phyloP scores from a whole-genome alignment of 768 basidiomycete species.

The Fomitopsis pulvina region DNA sequence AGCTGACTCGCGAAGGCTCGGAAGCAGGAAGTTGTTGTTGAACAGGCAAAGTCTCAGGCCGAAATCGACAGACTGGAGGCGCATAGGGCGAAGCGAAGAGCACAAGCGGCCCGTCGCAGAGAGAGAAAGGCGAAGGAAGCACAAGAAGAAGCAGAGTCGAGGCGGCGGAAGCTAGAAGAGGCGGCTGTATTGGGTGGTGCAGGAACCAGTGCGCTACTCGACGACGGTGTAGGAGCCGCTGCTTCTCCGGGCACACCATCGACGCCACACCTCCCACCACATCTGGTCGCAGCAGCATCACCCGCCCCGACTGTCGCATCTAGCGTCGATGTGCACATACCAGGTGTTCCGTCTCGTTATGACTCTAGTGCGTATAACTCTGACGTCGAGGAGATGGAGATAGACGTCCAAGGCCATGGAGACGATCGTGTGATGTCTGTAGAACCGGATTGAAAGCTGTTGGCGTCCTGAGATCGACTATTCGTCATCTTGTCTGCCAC shows the following conservation, averaged over 20 bases:
- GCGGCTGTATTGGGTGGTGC: neutral
- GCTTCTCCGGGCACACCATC: neutral
- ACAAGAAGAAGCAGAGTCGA: slow-evolving; percentile 29
- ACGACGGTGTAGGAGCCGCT: neutral
- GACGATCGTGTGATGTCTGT: neutral
- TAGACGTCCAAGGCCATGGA: neutral
- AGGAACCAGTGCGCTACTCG: neutral
- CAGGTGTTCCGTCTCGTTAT: slow-evolving; percentile 40
- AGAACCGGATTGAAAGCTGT: too few relatives aligned
- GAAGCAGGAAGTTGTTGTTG: neutral
- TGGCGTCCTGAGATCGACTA: too few relatives aligned
- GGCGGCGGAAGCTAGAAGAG: slow-evolving; percentile 8
- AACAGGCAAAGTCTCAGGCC: neutral
- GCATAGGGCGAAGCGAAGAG: slow-evolving; percentile 18
- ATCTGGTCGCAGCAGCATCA: neutral
- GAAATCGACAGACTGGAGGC: slow-evolving; percentile 13
- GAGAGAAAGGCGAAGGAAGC: slow-evolving; percentile 39
- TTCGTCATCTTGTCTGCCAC: too few relatives aligned
- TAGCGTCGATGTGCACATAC: slow-evolving; percentile 21
- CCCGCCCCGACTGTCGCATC: slow-evolving; percentile 1
- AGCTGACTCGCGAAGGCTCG: neutral
- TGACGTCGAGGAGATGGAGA: slow-evolving; percentile 29
- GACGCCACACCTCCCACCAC: neutral
- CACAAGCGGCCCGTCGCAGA: slow-evolving; percentile 19
- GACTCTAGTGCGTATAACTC: slow-evolving; percentile 52